Evolutionary conservation across 2,329 filamentous ascomycete species (phyloP).

Genomic region (Dactylonectria macrodidyma): DNA sequence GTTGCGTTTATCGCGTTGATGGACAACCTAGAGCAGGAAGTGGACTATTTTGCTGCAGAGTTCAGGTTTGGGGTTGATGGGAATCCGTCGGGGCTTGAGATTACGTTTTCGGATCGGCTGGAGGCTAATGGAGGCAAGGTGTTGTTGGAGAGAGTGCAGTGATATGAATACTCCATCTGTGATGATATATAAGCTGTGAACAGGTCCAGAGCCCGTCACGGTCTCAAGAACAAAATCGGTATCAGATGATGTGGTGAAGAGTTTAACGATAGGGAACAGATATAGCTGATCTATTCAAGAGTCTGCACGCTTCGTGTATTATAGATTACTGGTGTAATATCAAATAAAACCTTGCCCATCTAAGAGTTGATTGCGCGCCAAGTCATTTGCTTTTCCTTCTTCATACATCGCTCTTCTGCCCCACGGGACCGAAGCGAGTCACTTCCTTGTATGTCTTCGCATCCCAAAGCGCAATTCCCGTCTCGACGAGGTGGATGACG

Average conservation of each 20-base stretch:
- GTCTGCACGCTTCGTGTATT: too few species aligned
- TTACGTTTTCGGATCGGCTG: slow-evolving; percentile 6
- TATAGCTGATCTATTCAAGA: too few species aligned
- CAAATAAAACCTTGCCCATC: too few species aligned
- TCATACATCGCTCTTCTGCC: slow-evolving; percentile 26
- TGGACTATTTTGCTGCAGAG: neutral
- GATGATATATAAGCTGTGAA: too few species aligned
- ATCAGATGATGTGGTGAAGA: too few species aligned
- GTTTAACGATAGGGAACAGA: too few species aligned
- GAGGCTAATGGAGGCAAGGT: neutral
- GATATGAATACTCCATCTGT: neutral
- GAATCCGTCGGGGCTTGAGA: neutral
- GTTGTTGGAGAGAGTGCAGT: neutral
- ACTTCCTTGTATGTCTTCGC: slow-evolving; percentile 32
- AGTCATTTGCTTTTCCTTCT: neutral
- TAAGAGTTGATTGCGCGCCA: too few species aligned
- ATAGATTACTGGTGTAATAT: too few species aligned
- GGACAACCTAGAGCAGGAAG: neutral
- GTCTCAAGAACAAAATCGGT: too few species aligned
- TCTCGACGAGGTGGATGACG: slow-evolving; percentile 45
- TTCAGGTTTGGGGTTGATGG: slow-evolving; percentile 9
- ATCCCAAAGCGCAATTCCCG: slow-evolving; percentile 43
- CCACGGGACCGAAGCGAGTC: neutral
- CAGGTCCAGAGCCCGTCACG: too few species aligned
- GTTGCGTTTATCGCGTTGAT: neutral